These are phyloP conservation scores for Coniochaeta sp. DNA, from an alignment of 2,329 filamentous ascomycete genomes.

Conservation along the genomic window DNA sequence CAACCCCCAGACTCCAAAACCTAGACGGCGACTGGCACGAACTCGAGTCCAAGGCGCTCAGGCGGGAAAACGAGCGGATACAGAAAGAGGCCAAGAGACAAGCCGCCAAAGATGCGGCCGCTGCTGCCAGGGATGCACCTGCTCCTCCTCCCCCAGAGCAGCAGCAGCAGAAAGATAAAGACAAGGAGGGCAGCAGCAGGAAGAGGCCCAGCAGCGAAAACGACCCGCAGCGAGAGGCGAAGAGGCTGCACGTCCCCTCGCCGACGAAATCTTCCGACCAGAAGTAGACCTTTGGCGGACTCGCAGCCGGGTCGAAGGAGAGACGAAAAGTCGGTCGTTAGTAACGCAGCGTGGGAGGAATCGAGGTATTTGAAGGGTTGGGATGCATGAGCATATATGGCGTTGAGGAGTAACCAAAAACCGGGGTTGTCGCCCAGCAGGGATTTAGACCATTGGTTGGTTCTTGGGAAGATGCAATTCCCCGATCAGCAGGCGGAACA, in stretches of 20 bases:
- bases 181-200: conserved; percentile 31
- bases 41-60: conserved; percentile 90
- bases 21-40: conserved; percentile 97
- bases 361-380: no score
- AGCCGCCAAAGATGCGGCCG: conserved; percentile 31
- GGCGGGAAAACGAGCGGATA: conserved; percentile 77
- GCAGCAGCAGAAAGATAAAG: conserved; percentile 3
- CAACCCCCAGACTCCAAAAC: conserved; percentile 54
- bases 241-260: conserved; percentile 16
- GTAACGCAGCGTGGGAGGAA: no score
- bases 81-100: conserved; percentile 45
- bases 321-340: no score
- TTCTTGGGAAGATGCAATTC: no score
- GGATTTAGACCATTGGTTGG: no score
- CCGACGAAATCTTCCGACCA: no score
- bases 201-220: conserved; percentile 24
- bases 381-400: no score
- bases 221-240: conserved; percentile 17
- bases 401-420: no score
- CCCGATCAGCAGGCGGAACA: no score
- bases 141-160: not conserved
- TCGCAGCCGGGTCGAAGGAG: no score
- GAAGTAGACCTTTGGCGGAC: no score
- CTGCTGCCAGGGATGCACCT: not conserved
- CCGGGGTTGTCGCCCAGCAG: no score